These are phyloP conservation scores for Mycena rebaudengoi DNA, from an alignment of 768 basidiomycete genomes.

Conservation along the genomic window DNA sequence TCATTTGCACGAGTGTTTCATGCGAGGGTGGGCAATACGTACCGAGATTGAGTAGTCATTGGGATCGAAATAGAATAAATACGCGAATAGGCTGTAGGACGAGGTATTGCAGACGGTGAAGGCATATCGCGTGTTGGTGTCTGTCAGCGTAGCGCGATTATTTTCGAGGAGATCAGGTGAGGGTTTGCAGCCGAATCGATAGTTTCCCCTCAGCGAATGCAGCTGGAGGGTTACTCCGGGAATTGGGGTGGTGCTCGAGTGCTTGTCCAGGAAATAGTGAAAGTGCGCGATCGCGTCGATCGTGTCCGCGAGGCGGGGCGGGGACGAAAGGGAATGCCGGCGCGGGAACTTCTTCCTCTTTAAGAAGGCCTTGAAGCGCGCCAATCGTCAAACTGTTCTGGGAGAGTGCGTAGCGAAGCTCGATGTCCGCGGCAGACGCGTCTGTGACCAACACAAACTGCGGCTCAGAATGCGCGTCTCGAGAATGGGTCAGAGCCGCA, in stretches of 20 bases:
- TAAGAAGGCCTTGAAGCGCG: background rate
- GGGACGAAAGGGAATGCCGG: background rate
- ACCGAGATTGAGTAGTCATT: background rate
- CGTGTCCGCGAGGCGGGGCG: background rate
- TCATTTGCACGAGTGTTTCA: too few relatives aligned
- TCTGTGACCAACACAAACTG: background rate
- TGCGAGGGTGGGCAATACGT: too few relatives aligned
- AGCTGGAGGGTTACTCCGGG: background rate
- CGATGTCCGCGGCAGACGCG: background rate
- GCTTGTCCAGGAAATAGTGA: background rate
- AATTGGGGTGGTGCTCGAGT: background rate
- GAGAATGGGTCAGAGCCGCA: background rate
- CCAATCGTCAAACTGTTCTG: background rate
- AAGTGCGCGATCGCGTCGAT: background rate
- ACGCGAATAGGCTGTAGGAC: background rate
- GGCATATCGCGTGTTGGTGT: background rate
- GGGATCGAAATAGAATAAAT: background rate
- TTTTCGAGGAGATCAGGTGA: background rate
- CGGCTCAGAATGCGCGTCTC: background rate
- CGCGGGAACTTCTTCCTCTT: background rate
- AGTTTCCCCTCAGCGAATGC: background rate
- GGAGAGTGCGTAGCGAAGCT: background rate
- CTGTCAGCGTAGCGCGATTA: background rate
- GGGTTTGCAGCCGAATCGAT: background rate
- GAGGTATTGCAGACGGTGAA: background rate